Base-by-base conservation (phyloP, 495 filamentous ascomycete genomes). In the Chaetomium cochliodes region DNA sequence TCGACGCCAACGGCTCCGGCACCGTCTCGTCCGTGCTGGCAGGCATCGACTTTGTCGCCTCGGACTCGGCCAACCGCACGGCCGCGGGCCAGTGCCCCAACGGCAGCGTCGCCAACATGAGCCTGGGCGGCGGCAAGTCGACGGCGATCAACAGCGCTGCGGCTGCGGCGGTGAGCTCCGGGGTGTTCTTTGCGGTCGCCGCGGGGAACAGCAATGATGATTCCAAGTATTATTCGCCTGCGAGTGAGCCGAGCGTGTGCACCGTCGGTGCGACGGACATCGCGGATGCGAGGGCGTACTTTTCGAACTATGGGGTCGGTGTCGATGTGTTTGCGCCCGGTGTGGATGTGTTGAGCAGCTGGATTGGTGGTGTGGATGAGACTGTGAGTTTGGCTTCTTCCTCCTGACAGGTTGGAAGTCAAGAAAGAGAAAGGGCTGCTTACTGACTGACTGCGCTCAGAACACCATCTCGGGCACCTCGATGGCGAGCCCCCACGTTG, bases 311-410 rank as follows among this genome's bases (percentile, higher is more conserved):
- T 67, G 86, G 87, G 22, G 49, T 73, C 16, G 67, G 81, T 15
- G 81, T 89, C 9, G 86, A 90, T 65, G 70, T 88, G 70, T 86
- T 86, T 66, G 86, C 84, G 18, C 85, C 86, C n/a, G 86, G 86
- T 3, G 65, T 77, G 46, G 67, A 71, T 67, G 80, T 89, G 60
- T 75, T 82, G 26, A 83, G 82, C 12, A 77, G 83, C 11, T 89
- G 79, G 82, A 84, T 83, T 58, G 81, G 80, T 42, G 79, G 78
- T 49, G 71, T 69, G 62, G 75, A 71, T 7, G 77, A 79, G 47
- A 83, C 80, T 53, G 76, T 77, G 65, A 46, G 77, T 72, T 44
- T n/a, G n/a, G n/a, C n/a, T n/a, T n/a, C n/a, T n/a, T n/a, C n/a
- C n/a, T n/a, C n/a, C n/a, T 30, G 28, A 6, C 28, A 30, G 28